phyloP scores from a whole-genome alignment of 768 basidiomycete species.

The Termitomyces sp. region DNA sequence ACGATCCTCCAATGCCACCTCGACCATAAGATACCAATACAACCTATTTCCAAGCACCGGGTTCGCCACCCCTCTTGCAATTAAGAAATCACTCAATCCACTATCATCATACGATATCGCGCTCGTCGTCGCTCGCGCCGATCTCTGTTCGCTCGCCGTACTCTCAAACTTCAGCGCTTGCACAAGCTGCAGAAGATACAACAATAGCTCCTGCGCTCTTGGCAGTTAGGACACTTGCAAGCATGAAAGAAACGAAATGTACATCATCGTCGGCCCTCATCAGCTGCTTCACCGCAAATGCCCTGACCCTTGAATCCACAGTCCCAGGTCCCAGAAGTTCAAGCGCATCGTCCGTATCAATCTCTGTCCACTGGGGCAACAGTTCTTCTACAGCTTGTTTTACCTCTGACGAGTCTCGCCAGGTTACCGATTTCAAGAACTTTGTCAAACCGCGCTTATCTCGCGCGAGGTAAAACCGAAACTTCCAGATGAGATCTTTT shows the following conservation, averaged over 20 bases:
- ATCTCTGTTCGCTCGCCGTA: slow-evolving; percentile 67
- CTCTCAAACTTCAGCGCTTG: slow-evolving; percentile 98
- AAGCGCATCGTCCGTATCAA: slow-evolving; percentile 94
- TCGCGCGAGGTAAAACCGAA: slow-evolving; percentile 92
- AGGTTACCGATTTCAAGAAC: slow-evolving; percentile 95
- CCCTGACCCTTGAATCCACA: slow-evolving; percentile 86
- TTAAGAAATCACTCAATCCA: slow-evolving; percentile 89
- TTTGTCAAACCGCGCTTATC: slow-evolving; percentile 95
- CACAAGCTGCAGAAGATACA: slow-evolving; percentile 93
- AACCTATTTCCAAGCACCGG: slow-evolving; percentile 83
- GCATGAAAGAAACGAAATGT: slow-evolving; percentile 15
- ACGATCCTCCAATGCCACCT: slow-evolving; percentile 83
- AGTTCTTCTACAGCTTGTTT: slow-evolving; percentile 97
- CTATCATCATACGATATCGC: slow-evolving; percentile 87
- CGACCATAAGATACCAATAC: slow-evolving; percentile 98
- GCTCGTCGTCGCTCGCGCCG: slow-evolving; percentile 64
- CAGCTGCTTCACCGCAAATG: slow-evolving; percentile 90
- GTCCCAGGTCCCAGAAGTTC: slow-evolving; percentile 90
- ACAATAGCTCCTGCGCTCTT: slow-evolving; percentile 69
- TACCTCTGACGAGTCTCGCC: slow-evolving; percentile 94
- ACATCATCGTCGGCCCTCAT: slow-evolving; percentile 94
- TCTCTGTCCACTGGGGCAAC: slow-evolving; percentile 93
- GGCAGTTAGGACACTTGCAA: neutral
- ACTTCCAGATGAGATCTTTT: slow-evolving; percentile 97
- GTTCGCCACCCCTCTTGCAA: slow-evolving; percentile 78